A percentile compares a stretch with the other conserved stretches of the same genome.
Evolutionary conservation across 2,329 filamentous ascomycete genomes (phyloP).

Genomic region (Exophiala xenobiotica): DNA sequence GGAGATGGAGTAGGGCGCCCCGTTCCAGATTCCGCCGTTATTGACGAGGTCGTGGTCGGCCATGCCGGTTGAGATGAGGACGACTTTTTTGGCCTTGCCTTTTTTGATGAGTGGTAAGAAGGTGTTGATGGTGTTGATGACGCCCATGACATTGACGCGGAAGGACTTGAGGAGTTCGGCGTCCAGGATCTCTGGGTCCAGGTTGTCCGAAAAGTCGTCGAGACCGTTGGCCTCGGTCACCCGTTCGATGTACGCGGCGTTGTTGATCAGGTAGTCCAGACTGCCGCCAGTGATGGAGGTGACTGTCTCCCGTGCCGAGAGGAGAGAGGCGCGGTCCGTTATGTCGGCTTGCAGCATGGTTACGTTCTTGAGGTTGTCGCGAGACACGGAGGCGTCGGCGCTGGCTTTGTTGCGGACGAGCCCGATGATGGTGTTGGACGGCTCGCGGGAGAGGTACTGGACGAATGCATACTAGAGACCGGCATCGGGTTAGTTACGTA

Average conservation of each 20-base stretch:
- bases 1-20: slow-evolving; percentile 47
- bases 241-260: slow-evolving; percentile 43
- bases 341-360: slow-evolving; percentile 51
- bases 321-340: slow-evolving; percentile 40
- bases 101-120: slow-evolving; percentile 56
- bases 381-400: slow-evolving; percentile 46
- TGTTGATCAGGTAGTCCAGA: slow-evolving; percentile 56
- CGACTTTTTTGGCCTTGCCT: slow-evolving; percentile 55
- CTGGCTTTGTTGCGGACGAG: slow-evolving; percentile 49
- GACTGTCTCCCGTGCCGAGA: slow-evolving; percentile 32
- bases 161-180: slow-evolving; percentile 38
- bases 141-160: slow-evolving; percentile 53
- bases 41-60: slow-evolving; percentile 49
- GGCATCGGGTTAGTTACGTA: no score
- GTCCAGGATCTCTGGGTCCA: slow-evolving; percentile 38
- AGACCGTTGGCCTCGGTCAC: slow-evolving; percentile 37
- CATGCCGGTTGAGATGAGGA: slow-evolving; percentile 50
- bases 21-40: slow-evolving; percentile 37
- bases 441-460: slow-evolving; percentile 45
- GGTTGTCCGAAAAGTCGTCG: slow-evolving; percentile 35
- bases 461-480: slow-evolving; percentile 56
- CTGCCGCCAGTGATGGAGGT: slow-evolving; percentile 28
- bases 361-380: slow-evolving; percentile 46
- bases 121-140: slow-evolving; percentile 54
- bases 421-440: slow-evolving; percentile 48